Evolutionary conservation across 495 filamentous ascomycete genomes (phyloP).

Genomic region (Aspergillus sclerotiicarbonarius): DNA sequence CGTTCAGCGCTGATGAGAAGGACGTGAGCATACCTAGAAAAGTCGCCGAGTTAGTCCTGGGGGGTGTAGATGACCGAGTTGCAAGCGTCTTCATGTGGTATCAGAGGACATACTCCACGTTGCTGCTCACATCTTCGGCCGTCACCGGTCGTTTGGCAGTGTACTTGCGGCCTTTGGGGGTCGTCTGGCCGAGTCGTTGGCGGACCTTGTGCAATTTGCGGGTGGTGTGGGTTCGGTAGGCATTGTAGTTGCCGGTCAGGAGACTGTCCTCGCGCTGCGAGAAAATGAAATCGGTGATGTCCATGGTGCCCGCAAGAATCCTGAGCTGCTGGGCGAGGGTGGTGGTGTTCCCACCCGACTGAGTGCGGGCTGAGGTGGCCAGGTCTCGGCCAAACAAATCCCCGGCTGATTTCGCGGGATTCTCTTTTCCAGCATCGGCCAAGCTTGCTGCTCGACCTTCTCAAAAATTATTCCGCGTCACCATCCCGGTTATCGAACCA

Average conservation of each 20-base stretch:
- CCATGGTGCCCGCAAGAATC: conserved; percentile 57
- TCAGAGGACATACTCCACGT: conserved; percentile 64
- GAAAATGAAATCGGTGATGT: conserved; percentile 82
- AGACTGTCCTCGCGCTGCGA: conserved; percentile 75
- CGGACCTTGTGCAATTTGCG: conserved; percentile 79
- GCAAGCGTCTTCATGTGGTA: neutral
- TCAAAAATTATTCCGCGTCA: conserved; percentile 20
- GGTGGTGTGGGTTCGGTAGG: conserved; percentile 76
- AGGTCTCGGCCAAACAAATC: conserved; percentile 41
- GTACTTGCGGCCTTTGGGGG: conserved; percentile 82
- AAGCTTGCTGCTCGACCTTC: conserved; percentile 12
- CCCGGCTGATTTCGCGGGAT: conserved; percentile 31
- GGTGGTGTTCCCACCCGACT: conserved; percentile 8
- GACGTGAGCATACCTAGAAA: conserved; percentile 68
- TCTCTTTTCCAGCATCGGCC: conserved; percentile 25
- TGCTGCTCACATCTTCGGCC: conserved; percentile 69
- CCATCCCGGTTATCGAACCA: neutral
- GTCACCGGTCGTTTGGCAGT: conserved; percentile 67
- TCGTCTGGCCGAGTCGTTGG: conserved; percentile 78
- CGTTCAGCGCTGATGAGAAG: conserved; percentile 83
- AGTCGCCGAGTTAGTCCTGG: conserved; percentile 17
- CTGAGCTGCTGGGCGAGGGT: conserved; percentile 9
- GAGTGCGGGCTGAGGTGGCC: conserved; percentile 30
- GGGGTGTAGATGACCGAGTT: neutral
- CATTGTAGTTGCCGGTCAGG: conserved; percentile 82